Evolutionary conservation across 805 yeast species (phyloP), one percentile per base, ranked within the genome.

Genomic region (Debaryomyces tyrocola): DNA sequence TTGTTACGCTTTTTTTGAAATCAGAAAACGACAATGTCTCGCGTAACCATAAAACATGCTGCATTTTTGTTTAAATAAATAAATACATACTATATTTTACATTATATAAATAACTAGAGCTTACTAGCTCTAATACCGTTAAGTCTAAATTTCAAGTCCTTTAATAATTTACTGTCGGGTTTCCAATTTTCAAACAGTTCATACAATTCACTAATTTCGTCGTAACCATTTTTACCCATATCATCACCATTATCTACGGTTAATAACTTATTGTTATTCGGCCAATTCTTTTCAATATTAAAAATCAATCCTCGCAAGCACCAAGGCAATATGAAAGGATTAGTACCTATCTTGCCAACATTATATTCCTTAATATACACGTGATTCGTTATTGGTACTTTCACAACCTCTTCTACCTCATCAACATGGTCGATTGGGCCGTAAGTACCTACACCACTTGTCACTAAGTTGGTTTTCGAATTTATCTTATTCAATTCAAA

Each of bases 311-410:
- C 96, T 37, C 96, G 70, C 69, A 90, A 79, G 57, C 95, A 87
- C 97, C 97, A 92, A 1, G 98, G 98, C 33, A 92, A 68, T 48
- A 86, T 82, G 58, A 79, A 92, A 0, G 97, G 97, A 63, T 92
- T 91, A 21, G 79, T 70, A 1, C 89, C 90, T 15, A 85, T 66
- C 50, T 79, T 79, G 6, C 87, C 82, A 34, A 87, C 74, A 41
- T 80, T 80, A 59, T 84, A 87, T 48, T 72, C 74, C 48, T 66
- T 65, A 45, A 68, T 58, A 49, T 70, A 66, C 0, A 70, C 62
- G 41, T 60, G 67, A 51, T 71, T 70, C 11, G 67, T 59, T n/a
- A 53, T 35, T 4, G 76, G 76, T 2, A 64, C 28, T 24, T 50
- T 48, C 4, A 52, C 39, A 3, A 54, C 48, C 9, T 47, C 52